Percentiles rank a stretch among this genome's conserved stretches.
Evolutionary conservation across 495 filamentous ascomycete genomes (phyloP).

Genomic region (Penicillium lagena): DNA sequence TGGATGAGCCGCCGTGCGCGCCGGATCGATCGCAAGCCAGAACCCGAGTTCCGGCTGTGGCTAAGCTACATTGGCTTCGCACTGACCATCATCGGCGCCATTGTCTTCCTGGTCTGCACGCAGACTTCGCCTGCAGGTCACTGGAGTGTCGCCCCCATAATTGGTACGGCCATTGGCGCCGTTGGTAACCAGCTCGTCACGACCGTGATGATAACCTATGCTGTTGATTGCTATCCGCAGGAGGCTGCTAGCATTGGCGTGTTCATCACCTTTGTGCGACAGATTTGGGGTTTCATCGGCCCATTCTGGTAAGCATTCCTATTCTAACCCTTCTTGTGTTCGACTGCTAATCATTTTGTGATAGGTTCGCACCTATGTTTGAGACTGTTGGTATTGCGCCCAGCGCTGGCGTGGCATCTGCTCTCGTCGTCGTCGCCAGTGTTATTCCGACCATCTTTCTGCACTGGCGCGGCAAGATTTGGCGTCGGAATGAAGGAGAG

Average conservation of each 20-base stretch:
- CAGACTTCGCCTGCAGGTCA: conserved; percentile 26
- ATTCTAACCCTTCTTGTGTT: background rate
- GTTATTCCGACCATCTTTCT: conserved; percentile 30
- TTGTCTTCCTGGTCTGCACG: conserved; percentile 44
- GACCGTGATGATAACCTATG: conserved; percentile 48
- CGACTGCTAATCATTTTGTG: background rate
- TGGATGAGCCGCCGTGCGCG: conserved; percentile 36
- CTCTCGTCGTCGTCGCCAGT: conserved; percentile 27
- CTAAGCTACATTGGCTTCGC: conserved; percentile 45
- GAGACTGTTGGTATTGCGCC: conserved; percentile 31
- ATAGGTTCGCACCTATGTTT: conserved; percentile 39
- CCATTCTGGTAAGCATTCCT: conserved; percentile 40
- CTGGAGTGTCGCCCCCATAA: conserved; percentile 44
- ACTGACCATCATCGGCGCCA: conserved; percentile 40
- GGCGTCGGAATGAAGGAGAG: conserved; percentile 12
- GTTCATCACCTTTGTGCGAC: conserved; percentile 46
- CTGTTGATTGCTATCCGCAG: conserved; percentile 43
- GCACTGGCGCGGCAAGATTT: conserved; percentile 19
- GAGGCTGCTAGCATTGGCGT: conserved; percentile 46
- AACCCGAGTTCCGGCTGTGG: conserved; percentile 45
- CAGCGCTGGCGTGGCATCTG: conserved; percentile 30
- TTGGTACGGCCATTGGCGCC: conserved; percentile 44
- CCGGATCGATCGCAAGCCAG: conserved; percentile 19
- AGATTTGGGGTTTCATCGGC: conserved; percentile 52
- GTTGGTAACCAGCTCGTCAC: conserved; percentile 52